Percentiles rank a stretch among this genome's conserved stretches.
Evolutionary conservation across 1,139 yeast genomes (phyloP).

Genomic region (Taphrina communis): DNA sequence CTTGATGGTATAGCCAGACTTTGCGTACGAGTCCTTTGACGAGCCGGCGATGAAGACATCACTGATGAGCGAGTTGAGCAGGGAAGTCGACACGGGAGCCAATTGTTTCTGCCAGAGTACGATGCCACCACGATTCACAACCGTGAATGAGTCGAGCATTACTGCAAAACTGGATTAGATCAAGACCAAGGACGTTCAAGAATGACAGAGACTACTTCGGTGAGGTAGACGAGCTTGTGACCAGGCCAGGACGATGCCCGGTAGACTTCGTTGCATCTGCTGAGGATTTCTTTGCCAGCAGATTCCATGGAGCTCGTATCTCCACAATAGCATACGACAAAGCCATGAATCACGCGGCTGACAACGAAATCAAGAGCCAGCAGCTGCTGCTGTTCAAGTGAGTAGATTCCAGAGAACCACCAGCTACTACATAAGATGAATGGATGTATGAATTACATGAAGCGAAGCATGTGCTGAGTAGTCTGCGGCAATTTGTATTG

Average conservation of each 20-base stretch:
- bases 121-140: constrained; percentile 64
- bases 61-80: constrained; percentile 60
- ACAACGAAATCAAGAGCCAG: neutral
- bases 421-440: too few relatives aligned
- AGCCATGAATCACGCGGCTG: neutral
- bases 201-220: too few relatives aligned
- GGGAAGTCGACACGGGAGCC: constrained; percentile 55
- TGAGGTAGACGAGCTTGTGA: too few relatives aligned
- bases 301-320: neutral
- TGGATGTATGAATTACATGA: too few relatives aligned
- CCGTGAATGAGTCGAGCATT: constrained; percentile 64
- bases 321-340: constrained; percentile 1
- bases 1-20: constrained; percentile 53
- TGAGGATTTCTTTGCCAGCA: neutral
- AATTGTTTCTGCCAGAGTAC: constrained; percentile 58
- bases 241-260: too few relatives aligned
- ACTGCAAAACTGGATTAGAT: neutral
- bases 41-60: constrained; percentile 57
- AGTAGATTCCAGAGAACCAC: too few relatives aligned
- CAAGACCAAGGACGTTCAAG: too few relatives aligned
- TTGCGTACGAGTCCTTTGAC: constrained; percentile 45
- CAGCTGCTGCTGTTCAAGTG: too few relatives aligned
- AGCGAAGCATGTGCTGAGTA: too few relatives aligned
- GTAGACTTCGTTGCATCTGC: neutral
- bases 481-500: too few relatives aligned